Evolutionary conservation across 2,329 filamentous ascomycete genomes (phyloP), one percentile per base, ranked within the genome.

Genomic region (Drechmeria coniospora): DNA sequence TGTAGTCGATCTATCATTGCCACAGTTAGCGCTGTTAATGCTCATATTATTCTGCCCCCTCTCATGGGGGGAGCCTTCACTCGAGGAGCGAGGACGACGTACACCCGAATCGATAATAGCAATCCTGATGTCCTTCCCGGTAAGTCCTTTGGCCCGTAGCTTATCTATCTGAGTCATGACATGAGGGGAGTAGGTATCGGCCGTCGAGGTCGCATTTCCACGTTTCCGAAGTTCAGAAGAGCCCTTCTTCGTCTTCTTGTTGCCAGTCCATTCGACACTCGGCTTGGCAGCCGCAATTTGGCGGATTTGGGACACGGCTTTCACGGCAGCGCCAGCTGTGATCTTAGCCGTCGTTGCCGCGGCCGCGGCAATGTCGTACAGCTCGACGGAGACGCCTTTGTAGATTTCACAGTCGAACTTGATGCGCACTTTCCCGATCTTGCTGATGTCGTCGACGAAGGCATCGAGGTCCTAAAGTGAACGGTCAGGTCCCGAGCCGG

Each of bases 1-100:
- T 59, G 41, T 75, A 77, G 42, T 78, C 73, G 26, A 74, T 51
- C 61, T 65, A 23, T 2, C 14, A n/a, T n/a, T n/a, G n/a, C n/a
- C n/a, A n/a, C n/a, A n/a, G n/a, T n/a, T n/a, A n/a, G n/a, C n/a
- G n/a, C n/a, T n/a, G n/a, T n/a, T n/a, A n/a, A n/a, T n/a, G n/a
- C n/a, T n/a, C 68, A 71, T n/a, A n/a, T n/a, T n/a, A n/a, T n/a
- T n/a, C n/a, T n/a, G n/a, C n/a, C n/a, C n/a, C n/a, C n/a, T n/a
- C n/a, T n/a, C n/a, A n/a, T n/a, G n/a, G n/a, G n/a, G n/a, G n/a
- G n/a, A n/a, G n/a, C n/a, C n/a, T n/a, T n/a, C n/a, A n/a, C n/a
- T n/a, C n/a, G n/a, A n/a, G n/a, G n/a, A n/a, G n/a, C n/a, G n/a
- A n/a, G 40, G 72, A 65, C 25, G 29, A 54, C 61, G 48, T 55